Percentiles rank a stretch among this genome's conserved stretches.
phyloP scores from a whole-genome alignment of 2,329 filamentous ascomycete genomes.

The Ploettnerulaceae sp. region DNA sequence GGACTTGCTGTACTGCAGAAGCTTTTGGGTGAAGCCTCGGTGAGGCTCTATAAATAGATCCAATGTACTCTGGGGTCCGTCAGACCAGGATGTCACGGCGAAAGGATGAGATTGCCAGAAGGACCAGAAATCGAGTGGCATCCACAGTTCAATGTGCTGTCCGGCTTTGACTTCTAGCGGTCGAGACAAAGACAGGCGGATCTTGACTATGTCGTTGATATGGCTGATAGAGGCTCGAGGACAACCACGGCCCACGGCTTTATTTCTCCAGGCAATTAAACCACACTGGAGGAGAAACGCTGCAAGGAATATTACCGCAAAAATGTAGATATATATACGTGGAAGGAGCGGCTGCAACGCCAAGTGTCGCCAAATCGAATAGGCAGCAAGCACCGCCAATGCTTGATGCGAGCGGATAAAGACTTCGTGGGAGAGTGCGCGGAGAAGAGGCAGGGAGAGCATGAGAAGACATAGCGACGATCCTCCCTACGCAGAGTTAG shows the following conservation, averaged over 20 bases:
- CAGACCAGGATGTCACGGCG: slow-evolving; percentile 28
- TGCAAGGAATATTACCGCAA: slow-evolving; percentile 7
- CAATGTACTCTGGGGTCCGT: slow-evolving; percentile 21
- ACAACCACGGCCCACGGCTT: slow-evolving; percentile 3
- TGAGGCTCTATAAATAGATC: slow-evolving; percentile 33
- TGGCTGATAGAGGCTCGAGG: slow-evolving; percentile 9
- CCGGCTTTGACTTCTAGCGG: slow-evolving; percentile 17
- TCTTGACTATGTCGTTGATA: slow-evolving; percentile 4
- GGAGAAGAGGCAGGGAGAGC: slow-evolving; percentile 17
- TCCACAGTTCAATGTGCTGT: slow-evolving; percentile 17
- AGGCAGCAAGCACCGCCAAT: slow-evolving; percentile 13
- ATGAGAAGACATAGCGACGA: slow-evolving; percentile 16
- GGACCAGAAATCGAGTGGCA: slow-evolving; percentile 18
- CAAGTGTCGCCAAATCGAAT: slow-evolving; percentile 19
- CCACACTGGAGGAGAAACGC: slow-evolving; percentile 8
- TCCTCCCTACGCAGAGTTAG: slow-evolving; percentile 20
- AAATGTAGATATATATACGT: slow-evolving; percentile 19
- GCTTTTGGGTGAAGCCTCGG: slow-evolving; percentile 20
- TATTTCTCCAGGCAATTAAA: slow-evolving; percentile 20
- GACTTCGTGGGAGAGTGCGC: slow-evolving; percentile 17
- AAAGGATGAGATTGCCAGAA: slow-evolving; percentile 31
- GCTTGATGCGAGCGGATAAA: slow-evolving; percentile 17
- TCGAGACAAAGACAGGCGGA: slow-evolving; percentile 15
- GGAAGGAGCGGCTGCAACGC: slow-evolving; percentile 11
- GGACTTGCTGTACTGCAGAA: slow-evolving; percentile 6